phyloP scores from a whole-genome alignment of 208 protist species.

The Crithidia fasciculata region DNA sequence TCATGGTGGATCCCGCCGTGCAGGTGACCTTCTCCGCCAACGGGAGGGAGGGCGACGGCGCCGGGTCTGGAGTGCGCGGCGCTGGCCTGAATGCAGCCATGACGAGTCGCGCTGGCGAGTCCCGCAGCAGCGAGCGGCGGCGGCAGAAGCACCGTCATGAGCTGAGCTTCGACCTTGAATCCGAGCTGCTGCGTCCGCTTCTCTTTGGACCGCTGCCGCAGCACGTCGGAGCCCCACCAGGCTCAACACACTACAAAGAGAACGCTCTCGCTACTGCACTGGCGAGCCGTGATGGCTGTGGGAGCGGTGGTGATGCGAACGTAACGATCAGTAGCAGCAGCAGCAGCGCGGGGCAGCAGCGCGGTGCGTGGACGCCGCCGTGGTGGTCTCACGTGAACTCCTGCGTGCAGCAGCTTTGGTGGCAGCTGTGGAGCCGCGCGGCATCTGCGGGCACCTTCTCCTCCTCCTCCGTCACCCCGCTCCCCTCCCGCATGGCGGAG shows the following conservation, averaged over 20 bases:
- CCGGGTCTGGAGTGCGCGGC: neutral
- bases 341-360: neutral
- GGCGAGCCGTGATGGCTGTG: neutral
- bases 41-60: neutral
- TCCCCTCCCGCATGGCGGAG: neutral
- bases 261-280: neutral
- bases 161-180: slow-evolving; percentile 30
- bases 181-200: slow-evolving; percentile 27
- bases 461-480: neutral
- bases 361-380: neutral
- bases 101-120: slow-evolving; percentile 1
- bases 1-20: slow-evolving; percentile 76
- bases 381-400: neutral
- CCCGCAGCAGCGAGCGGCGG: slow-evolving; percentile 5
- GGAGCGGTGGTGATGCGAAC: neutral
- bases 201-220: slow-evolving; percentile 32
- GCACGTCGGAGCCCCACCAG: slow-evolving; percentile 33
- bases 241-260: slow-evolving; percentile 23
- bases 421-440: neutral
- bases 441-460: neutral
- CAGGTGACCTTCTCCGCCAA: slow-evolving; percentile 30
- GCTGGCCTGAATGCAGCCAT: neutral
- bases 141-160: slow-evolving; percentile 5
- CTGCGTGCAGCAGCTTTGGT: neutral
- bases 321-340: neutral